A percentile compares a stretch with the other conserved stretches of the same genome.
Conservation (phyloP, 73 alveolate species). For the Paraurostyla sp. region DNA sequence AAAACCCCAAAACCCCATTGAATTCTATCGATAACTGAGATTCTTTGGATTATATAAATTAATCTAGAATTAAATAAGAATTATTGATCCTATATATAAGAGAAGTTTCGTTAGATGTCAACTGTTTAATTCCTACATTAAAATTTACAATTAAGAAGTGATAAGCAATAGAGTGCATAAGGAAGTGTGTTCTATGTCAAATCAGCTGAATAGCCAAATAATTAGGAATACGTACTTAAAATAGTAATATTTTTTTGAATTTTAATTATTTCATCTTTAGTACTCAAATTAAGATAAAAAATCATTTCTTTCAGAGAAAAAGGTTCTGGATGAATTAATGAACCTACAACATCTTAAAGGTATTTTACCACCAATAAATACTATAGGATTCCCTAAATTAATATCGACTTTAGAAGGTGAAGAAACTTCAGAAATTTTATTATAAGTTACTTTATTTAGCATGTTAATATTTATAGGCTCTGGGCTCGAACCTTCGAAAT, state of each 20-base stretch:
- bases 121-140: not conserved
- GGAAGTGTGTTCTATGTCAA: constrained; percentile 64
- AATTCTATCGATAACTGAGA: not conserved
- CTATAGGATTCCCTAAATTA: constrained; percentile 40
- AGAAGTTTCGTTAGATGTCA: not conserved
- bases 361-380: not conserved
- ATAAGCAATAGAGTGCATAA: constrained; percentile 47
- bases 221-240: constrained; percentile 33
- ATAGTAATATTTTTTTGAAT: not conserved
- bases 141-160: constrained; percentile 10
- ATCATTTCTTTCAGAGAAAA: constrained; percentile 4
- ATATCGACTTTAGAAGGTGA: constrained; percentile 31
- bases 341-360: not conserved
- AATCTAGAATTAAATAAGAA: not conserved
- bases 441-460: not conserved
- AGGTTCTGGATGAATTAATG: not conserved
- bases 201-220: not conserved
- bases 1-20: constrained; percentile 24
- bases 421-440: not conserved
- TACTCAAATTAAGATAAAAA: constrained; percentile 19
- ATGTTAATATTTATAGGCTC: constrained; percentile 8
- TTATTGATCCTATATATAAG: not conserved
- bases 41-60: not conserved
- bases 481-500: constrained; percentile 51
- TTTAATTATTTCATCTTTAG: not conserved